Evolutionary conservation across 1,284 basidiomycete species (phyloP).

Genomic region (Tremellales sp.): DNA sequence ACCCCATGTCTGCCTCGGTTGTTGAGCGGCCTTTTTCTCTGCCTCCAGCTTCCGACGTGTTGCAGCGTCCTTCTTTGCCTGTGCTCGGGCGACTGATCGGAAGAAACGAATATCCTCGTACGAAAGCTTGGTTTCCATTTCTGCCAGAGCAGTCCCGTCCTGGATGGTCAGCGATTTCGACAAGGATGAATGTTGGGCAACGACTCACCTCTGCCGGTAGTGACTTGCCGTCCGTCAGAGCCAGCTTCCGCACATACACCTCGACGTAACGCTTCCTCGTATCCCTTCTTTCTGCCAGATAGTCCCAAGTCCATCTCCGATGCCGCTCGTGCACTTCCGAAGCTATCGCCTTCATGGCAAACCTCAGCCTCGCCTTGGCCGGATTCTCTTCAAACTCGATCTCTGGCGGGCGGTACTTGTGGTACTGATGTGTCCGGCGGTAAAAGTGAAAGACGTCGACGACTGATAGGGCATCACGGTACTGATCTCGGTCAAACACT

Average conservation of each 20-base stretch:
- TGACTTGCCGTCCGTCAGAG: conserved; percentile 46
- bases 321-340: conserved; percentile 81
- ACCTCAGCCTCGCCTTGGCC: conserved; percentile 70
- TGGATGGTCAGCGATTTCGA: conserved; percentile 40
- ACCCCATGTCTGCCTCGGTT: conserved; percentile 64
- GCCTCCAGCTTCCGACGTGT: conserved; percentile 65
- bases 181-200: conserved; percentile 2
- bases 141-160: conserved; percentile 62
- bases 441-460: conserved; percentile 98
- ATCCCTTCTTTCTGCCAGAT: conserved; percentile 83
- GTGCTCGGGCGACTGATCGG: conserved; percentile 88
- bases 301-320: conserved; percentile 86
- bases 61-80: conserved; percentile 78
- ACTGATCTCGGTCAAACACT: conserved; percentile 89
- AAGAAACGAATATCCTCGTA: conserved; percentile 99
- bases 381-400: conserved; percentile 62
- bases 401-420: conserved; percentile 66
- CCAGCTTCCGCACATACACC: conserved; percentile 67
- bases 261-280: conserved; percentile 77
- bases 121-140: conserved; percentile 74
- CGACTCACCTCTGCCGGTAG: conserved; percentile 55
- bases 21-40: conserved; percentile 54
- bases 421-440: conserved; percentile 83
- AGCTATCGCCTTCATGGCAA: conserved; percentile 77
- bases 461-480: conserved; percentile 88